Evolutionary conservation across 495 filamentous ascomycete species (phyloP), one percentile per base, ranked within the genome.

Genomic region (Penicillium turbatum): DNA sequence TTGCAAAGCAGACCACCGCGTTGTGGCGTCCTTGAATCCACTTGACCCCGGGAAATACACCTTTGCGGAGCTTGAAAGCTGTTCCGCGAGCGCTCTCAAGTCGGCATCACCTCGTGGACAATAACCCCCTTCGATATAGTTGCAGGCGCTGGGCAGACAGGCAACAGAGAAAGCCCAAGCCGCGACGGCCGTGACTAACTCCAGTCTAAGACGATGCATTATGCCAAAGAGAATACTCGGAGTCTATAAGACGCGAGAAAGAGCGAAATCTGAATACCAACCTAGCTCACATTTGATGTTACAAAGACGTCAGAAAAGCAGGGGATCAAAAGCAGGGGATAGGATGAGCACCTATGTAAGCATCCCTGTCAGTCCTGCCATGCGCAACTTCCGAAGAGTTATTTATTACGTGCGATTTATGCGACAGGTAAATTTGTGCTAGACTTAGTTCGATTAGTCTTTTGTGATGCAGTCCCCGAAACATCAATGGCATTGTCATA

Each of bases 41-140:
- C 48, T 61, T 16, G 76, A 72, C 3, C 69, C 68, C 6, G 74
- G 76, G 32, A 58, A 68, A 56, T 76, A 80, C 19, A 82, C 57
- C 42, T 74, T 55, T 16, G 77, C 73, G 19, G 57, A 49, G 8
- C 36, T 42, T 1, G 78, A 81, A n/a, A 80, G 73, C 47, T 62
- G 64, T 8, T 30, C 32, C 17, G 36, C 59, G 29, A 72, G 54
- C 5, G 53, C 50, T 32, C 51, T 45, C 35, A 56, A 31, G 50
- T 51, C 52, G 41, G 30, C 17, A 52, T 52, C 48, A 16, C 24
- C n/a, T 41, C 24, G 34, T 27, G 54, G 35, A 34, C 48, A 45
- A 32, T 30, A 30, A 12, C 54, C 54, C 8, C 40, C 40, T 13
- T 42, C 40, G 40, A 42, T 42, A 42, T 39, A n/a, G 5, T 39